phyloP scores from a whole-genome alignment of 1,284 basidiomycete species.

The Trichosporon sp. region DNA sequence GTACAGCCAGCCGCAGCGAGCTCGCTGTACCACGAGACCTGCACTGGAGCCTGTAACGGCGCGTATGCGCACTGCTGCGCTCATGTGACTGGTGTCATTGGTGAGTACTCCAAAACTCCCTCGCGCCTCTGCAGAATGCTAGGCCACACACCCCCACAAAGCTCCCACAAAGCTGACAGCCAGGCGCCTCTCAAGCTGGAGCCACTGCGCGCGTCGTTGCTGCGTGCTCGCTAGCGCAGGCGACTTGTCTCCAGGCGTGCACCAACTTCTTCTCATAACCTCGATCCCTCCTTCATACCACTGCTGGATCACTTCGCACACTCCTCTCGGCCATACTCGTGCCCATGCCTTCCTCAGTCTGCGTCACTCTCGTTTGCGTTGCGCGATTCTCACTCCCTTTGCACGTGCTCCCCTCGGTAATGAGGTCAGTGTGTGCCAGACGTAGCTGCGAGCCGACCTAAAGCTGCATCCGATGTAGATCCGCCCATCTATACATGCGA shows the following conservation, averaged over 20 bases:
- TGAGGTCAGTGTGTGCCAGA: background rate
- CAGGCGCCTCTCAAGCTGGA: conserved; percentile 8
- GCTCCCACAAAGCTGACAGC: background rate
- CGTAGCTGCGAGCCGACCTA: background rate
- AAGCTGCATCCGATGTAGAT: conserved; percentile 19
- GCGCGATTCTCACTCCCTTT: background rate
- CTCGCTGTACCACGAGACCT: conserved; percentile 4
- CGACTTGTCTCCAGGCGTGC: conserved; percentile 5
- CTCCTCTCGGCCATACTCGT: too few species aligned
- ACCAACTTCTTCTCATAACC: background rate
- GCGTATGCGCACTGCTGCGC: conserved; percentile 3
- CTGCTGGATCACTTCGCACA: too few species aligned
- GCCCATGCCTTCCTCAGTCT: too few species aligned
- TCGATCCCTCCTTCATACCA: background rate
- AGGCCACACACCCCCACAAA: too few species aligned
- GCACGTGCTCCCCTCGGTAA: too few species aligned
- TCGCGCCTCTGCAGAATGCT: too few species aligned
- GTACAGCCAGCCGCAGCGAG: background rate
- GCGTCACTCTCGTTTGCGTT: too few species aligned
- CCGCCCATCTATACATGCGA: conserved; percentile 22
- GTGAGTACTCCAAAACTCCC: background rate
- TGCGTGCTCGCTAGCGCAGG: background rate
- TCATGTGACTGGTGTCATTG: conserved; percentile 1
- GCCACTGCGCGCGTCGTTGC: conserved; percentile 6
- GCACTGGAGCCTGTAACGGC: background rate